Percentiles rank a stretch among this genome's conserved stretches.
Conservation (phyloP, 495 filamentous ascomycete genomes). For the Aspergillus steynii region DNA sequence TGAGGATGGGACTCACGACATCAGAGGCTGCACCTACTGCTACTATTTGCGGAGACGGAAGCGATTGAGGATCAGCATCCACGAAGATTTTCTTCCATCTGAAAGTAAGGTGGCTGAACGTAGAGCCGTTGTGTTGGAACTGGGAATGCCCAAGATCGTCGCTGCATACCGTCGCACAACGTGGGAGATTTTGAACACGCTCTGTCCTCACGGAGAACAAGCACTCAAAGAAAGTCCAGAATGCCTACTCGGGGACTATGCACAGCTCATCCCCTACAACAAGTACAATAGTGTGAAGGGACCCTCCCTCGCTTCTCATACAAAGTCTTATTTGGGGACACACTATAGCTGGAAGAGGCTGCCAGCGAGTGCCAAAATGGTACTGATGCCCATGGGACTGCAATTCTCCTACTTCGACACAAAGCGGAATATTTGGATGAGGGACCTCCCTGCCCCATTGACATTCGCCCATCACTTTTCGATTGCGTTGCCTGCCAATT, state of each 20-base stretch:
- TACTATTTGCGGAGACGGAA: slow-evolving; percentile 29
- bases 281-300: slow-evolving; percentile 18
- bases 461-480: slow-evolving; percentile 41
- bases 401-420: slow-evolving; percentile 25
- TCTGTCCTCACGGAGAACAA: slow-evolving; percentile 25
- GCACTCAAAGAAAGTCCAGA: not conserved
- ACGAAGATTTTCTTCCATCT: slow-evolving; percentile 62
- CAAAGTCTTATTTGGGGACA: slow-evolving; percentile 43
- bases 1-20: slow-evolving; percentile 29
- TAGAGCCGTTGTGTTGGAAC: slow-evolving; percentile 58
- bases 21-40: slow-evolving; percentile 36
- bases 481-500: slow-evolving; percentile 28
- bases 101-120: slow-evolving; percentile 17
- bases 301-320: slow-evolving; percentile 38
- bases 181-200: slow-evolving; percentile 39
- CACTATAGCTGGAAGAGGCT: slow-evolving; percentile 36
- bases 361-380: slow-evolving; percentile 21
- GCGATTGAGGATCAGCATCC: slow-evolving; percentile 49
- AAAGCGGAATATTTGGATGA: slow-evolving; percentile 29
- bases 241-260: slow-evolving; percentile 25
- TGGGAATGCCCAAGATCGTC: slow-evolving; percentile 45
- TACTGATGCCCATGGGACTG: slow-evolving; percentile 24
- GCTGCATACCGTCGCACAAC: slow-evolving; percentile 55
- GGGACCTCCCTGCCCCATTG: slow-evolving; percentile 20
- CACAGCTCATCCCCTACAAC: slow-evolving; percentile 24